Evolutionary conservation across 2,329 filamentous ascomycete species (phyloP).

Genomic region (Ophiocordyceps sinensis): DNA sequence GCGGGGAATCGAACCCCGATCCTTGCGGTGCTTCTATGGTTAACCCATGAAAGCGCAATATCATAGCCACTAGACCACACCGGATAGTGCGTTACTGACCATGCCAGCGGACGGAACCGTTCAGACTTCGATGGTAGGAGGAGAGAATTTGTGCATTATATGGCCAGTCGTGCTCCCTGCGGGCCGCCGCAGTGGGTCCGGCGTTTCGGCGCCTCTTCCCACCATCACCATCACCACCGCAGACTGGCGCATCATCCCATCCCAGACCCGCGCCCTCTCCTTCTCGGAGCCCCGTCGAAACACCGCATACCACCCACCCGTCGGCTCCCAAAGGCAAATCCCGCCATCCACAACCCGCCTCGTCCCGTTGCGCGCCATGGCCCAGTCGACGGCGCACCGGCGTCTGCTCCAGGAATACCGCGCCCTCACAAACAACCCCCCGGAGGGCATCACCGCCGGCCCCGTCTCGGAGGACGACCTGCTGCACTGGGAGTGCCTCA

Average conservation of each 20-base stretch:
- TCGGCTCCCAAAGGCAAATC: too few species aligned
- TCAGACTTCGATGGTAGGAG: not conserved
- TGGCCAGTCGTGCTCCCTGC: not conserved
- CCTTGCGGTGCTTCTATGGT: conserved; percentile 6
- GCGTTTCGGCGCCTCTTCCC: too few species aligned
- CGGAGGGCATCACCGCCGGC: conserved; percentile 94
- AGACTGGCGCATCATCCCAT: too few species aligned
- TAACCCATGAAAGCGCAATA: conserved; percentile 8
- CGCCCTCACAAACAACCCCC: conserved; percentile 81
- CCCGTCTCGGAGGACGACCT: conserved; percentile 90
- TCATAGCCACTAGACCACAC: conserved; percentile 10
- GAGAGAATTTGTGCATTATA: not conserved
- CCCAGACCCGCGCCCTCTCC: too few species aligned
- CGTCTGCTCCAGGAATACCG: conserved; percentile 96
- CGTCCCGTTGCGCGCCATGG: conserved; percentile 30
- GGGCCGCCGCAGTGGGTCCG: too few species aligned
- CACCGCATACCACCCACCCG: too few species aligned
- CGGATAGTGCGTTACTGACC: conserved; percentile 3
- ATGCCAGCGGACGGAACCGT: conserved; percentile 1
- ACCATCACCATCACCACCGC: too few species aligned
- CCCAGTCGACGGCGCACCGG: conserved; percentile 49
- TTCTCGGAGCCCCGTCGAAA: too few species aligned
- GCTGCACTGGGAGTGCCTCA: conserved; percentile 90
- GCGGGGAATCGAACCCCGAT: conserved; percentile 11
- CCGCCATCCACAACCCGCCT: too few species aligned